Percentiles rank a stretch among this genome's conserved stretches.
These are phyloP conservation scores for Monosporascus sp. DNA, from an alignment of 2,329 filamentous ascomycete genomes.

Conservation along the genomic window DNA sequence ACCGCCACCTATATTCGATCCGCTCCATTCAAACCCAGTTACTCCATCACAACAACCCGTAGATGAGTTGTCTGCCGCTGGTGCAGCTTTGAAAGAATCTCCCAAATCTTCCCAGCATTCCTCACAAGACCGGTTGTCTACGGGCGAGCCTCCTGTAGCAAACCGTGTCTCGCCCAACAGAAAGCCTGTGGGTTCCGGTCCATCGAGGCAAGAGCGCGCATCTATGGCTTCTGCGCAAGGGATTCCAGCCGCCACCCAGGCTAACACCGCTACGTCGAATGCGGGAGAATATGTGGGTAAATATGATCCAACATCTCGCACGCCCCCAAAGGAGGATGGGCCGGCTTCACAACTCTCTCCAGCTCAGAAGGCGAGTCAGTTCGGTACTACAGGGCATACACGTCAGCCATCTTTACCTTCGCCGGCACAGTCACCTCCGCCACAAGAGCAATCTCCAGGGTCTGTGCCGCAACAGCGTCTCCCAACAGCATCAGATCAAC, in stretches of 20 bases:
- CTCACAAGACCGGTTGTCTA: slow-evolving; percentile 14
- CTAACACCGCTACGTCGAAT: not conserved
- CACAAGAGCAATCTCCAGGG: slow-evolving; percentile 1
- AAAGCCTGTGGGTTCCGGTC: slow-evolving; percentile 26
- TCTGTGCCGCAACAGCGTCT: slow-evolving; percentile 6
- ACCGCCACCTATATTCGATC: not conserved
- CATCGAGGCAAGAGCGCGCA: slow-evolving; percentile 12
- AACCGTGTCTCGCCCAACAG: slow-evolving; percentile 19
- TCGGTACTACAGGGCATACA: slow-evolving; percentile 13
- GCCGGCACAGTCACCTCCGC: slow-evolving; percentile 17
- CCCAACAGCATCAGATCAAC: not conserved
- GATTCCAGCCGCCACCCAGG: not conserved
- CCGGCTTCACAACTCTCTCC: slow-evolving; percentile 15
- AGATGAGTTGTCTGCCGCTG: slow-evolving; percentile 2
- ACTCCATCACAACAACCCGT: not conserved
- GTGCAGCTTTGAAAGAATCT: slow-evolving; percentile 7
- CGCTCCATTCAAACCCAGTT: not conserved
- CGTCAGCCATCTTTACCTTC: slow-evolving; percentile 23
- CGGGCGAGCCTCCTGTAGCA: slow-evolving; percentile 6
- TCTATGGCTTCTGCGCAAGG: slow-evolving; percentile 12
- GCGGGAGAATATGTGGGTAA: not conserved
- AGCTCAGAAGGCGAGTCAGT: slow-evolving; percentile 16
- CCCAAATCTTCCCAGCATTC: slow-evolving; percentile 12
- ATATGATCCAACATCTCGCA: not conserved
- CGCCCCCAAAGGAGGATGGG: slow-evolving; percentile 1